These are phyloP conservation scores for Salicornia ramosissima DNA, from an alignment of 148 eudicot genomes.

Conservation along the genomic window DNA sequence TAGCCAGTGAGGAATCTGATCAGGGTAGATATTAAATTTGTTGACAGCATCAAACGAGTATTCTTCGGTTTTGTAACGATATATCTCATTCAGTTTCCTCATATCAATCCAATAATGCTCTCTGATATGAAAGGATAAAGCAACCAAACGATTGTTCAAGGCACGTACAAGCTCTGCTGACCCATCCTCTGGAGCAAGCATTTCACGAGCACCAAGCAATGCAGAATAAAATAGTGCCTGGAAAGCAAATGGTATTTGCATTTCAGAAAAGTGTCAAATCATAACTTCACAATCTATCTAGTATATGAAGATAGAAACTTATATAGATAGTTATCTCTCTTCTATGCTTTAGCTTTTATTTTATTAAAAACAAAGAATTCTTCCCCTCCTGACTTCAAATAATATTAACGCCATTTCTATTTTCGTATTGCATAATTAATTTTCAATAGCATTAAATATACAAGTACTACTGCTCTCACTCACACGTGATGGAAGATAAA, in stretches of 20 bases:
- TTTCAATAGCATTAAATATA: too few species aligned
- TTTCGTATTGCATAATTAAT: too few species aligned
- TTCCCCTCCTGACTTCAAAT: too few species aligned
- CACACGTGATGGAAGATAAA: too few species aligned
- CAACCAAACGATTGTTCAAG: slow-evolving; percentile 51
- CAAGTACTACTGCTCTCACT: too few species aligned
- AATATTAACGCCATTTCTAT: too few species aligned
- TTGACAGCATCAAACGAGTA: slow-evolving; percentile 61
- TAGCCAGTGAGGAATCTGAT: slow-evolving; percentile 60
- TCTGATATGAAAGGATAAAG: slow-evolving; percentile 54
- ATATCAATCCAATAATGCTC: slow-evolving; percentile 58
- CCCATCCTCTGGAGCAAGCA: slow-evolving; percentile 55
- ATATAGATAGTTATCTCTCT: too few species aligned
- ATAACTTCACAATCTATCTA: background rate
- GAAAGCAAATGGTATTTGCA: background rate
- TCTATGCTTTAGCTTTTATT: too few species aligned
- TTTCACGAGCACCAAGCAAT: slow-evolving; percentile 51
- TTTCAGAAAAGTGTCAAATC: background rate
- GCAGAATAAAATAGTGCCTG: slow-evolving; percentile 61
- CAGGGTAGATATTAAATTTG: slow-evolving; percentile 66
- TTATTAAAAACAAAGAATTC: too few species aligned
- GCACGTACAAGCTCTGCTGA: slow-evolving; percentile 52
- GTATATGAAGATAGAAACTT: too few species aligned
- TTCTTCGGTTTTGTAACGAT: slow-evolving; percentile 64
- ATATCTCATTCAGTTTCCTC: slow-evolving; percentile 54